Conservation (phyloP, 2,329 filamentous ascomycete species). For the Hypoxylon sp. region DNA sequence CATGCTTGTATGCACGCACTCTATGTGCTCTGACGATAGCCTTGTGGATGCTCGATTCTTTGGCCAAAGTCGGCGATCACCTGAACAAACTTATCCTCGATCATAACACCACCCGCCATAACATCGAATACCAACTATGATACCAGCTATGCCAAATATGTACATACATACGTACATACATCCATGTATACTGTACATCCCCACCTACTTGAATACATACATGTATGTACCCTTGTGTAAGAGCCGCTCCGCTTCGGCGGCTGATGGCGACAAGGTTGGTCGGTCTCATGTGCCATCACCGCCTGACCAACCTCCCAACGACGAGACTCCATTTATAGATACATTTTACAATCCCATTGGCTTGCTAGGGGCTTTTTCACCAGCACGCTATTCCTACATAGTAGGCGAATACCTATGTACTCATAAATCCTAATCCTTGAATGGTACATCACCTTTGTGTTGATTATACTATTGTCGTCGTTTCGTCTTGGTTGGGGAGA, state of each 20-base stretch:
- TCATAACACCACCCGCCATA: neutral
- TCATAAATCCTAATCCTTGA: conserved; percentile 21
- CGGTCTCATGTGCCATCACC: conserved; percentile 41
- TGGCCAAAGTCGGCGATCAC: neutral
- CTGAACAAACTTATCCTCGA: neutral
- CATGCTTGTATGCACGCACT: neutral
- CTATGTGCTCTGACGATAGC: neutral
- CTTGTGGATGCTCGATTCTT: neutral
- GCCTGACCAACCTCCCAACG: conserved; percentile 37
- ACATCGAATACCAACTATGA: neutral
- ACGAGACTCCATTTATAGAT: conserved; percentile 32
- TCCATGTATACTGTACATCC: conserved; percentile 5
- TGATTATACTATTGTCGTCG: conserved; percentile 6
- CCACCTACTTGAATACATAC: conserved; percentile 17
- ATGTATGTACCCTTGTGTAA: conserved; percentile 12
- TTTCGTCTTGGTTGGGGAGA: conserved; percentile 7
- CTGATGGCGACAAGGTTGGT: conserved; percentile 28
- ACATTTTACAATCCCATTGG: conserved; percentile 35
- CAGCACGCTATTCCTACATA: conserved; percentile 32
- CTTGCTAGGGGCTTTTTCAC: conserved; percentile 8
- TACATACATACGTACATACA: neutral
- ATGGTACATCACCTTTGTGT: conserved; percentile 19
- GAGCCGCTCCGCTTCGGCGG: conserved; percentile 31
- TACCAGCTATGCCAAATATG: neutral
- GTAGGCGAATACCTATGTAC: conserved; percentile 16